These are phyloP conservation scores for Ogataea ramenticola DNA, from an alignment of 805 yeast species.

Conservation along the genomic window DNA sequence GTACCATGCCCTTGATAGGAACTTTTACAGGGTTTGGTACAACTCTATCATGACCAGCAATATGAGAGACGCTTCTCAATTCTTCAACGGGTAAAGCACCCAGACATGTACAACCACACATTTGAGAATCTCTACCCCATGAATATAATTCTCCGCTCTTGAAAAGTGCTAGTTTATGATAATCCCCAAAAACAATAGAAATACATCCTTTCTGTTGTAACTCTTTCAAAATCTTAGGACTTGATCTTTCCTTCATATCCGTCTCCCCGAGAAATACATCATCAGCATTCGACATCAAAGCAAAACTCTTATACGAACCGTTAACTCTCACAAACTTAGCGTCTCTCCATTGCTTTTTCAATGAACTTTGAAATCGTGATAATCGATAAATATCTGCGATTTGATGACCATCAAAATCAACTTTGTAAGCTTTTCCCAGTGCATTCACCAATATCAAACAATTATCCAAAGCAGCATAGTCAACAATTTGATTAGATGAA, in stretches of 20 bases:
- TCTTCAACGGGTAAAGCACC: conserved; percentile 32
- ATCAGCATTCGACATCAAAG: conserved; percentile 47
- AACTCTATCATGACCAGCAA: background rate
- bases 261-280: conserved; percentile 34
- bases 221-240: conserved; percentile 30
- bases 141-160: conserved; percentile 47
- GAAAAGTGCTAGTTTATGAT: conserved; percentile 60
- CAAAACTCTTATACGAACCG: conserved; percentile 49
- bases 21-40: conserved; percentile 36
- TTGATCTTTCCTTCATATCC: conserved; percentile 10
- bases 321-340: conserved; percentile 41
- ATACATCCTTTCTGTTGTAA: conserved; percentile 42
- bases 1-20: conserved; percentile 34
- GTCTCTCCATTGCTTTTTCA: background rate
- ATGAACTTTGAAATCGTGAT: conserved; percentile 16
- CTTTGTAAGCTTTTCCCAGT: conserved; percentile 33
- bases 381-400: conserved; percentile 26
- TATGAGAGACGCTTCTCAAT: conserved; percentile 3
- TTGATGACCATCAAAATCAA: conserved; percentile 22
- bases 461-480: conserved; percentile 49
- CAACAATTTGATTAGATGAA: conserved; percentile 31
- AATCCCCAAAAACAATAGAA: conserved; percentile 62
- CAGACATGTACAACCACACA: conserved; percentile 68
- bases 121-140: conserved; percentile 62
- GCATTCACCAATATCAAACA: conserved; percentile 42